A percentile compares a stretch with the other conserved stretches of the same genome.
Evolutionary conservation across 768 basidiomycete genomes (phyloP).

Genomic region (Suillus paluster): DNA sequence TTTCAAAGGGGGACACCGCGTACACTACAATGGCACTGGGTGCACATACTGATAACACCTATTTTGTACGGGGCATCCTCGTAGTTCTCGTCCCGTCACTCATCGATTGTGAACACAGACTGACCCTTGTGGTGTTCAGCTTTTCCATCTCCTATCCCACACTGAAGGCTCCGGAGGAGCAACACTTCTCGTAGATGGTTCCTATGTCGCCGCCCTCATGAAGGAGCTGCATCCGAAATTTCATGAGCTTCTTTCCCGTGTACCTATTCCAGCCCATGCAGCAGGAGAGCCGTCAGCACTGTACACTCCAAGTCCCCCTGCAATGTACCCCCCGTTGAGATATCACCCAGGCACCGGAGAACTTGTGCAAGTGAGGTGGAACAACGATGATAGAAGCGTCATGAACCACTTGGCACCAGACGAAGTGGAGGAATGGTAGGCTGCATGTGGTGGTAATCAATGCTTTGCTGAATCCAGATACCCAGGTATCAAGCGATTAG

Average conservation of each 20-base stretch:
- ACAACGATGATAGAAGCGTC: conserved; percentile 90
- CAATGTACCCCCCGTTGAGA: conserved; percentile 71
- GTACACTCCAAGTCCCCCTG: conserved; percentile 59
- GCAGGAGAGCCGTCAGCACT: conserved; percentile 72
- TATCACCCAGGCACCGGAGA: conserved; percentile 65
- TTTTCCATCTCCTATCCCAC: conserved; percentile 92
- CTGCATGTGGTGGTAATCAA: not conserved
- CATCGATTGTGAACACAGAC: conserved; percentile 51
- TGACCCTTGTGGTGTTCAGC: conserved; percentile 93
- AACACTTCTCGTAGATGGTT: conserved; percentile 94
- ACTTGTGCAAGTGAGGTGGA: conserved; percentile 86
- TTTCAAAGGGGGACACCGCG: conserved; percentile 91
- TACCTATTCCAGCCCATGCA: conserved; percentile 83
- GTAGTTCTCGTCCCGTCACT: conserved; percentile 13
- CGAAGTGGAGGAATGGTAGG: conserved; percentile 76
- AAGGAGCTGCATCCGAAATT: conserved; percentile 70
- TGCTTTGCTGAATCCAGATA: conserved; percentile 3
- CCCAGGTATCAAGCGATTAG: conserved; percentile 80
- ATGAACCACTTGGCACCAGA: conserved; percentile 63
- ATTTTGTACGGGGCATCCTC: conserved; percentile 38
- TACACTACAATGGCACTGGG: conserved; percentile 88
- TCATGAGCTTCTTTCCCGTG: conserved; percentile 68
- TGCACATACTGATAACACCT: conserved; percentile 82
- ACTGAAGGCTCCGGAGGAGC: conserved; percentile 82
- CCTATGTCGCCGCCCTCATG: conserved; percentile 85